Conservation (phyloP, 805 yeast species). For the Candida jianshihensis region DNA sequence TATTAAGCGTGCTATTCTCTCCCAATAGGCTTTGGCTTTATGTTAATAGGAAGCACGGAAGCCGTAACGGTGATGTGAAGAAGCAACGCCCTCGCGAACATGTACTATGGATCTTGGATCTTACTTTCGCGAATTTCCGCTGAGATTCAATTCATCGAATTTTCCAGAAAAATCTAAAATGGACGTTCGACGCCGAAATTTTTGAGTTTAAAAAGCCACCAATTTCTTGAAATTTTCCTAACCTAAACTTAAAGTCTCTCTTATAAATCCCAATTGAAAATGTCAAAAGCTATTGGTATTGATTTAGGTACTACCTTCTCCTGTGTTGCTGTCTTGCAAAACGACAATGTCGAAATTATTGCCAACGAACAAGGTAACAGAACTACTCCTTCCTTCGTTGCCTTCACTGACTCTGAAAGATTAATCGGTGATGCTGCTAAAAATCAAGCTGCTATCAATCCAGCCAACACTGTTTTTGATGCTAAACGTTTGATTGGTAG, state of each 20-base stretch:
- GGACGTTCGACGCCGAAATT: slow-evolving; percentile 3
- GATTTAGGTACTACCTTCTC: slow-evolving; percentile 89
- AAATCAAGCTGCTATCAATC: slow-evolving; percentile 95
- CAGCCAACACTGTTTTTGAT: slow-evolving; percentile 82
- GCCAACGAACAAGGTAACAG: slow-evolving; percentile 99
- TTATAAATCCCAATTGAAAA: slow-evolving; percentile 2
- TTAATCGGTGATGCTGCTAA: slow-evolving; percentile 46
- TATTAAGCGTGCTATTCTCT: too few relatives aligned
- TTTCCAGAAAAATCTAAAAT: slow-evolving; percentile 10
- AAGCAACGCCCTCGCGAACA: too few relatives aligned
- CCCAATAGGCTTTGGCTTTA: too few relatives aligned
- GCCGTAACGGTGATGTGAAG: too few relatives aligned
- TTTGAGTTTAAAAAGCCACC: slow-evolving; percentile 1
- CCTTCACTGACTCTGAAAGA: slow-evolving; percentile 83
- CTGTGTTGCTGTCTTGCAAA: slow-evolving; percentile 91
- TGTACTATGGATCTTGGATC: too few relatives aligned
- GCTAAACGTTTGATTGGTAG: slow-evolving; percentile 93
- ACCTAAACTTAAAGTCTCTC: too few relatives aligned
- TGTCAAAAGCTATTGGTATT: slow-evolving; percentile 36
- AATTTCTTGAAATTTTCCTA: not conserved
- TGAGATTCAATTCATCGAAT: too few relatives aligned
- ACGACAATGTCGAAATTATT: slow-evolving; percentile 88
- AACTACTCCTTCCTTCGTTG: slow-evolving; percentile 94
- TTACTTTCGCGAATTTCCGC: too few relatives aligned
- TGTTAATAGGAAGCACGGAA: too few relatives aligned